These are phyloP conservation scores for Urtica urens DNA, from an alignment of 306 rosid species.

Conservation along the genomic window DNA sequence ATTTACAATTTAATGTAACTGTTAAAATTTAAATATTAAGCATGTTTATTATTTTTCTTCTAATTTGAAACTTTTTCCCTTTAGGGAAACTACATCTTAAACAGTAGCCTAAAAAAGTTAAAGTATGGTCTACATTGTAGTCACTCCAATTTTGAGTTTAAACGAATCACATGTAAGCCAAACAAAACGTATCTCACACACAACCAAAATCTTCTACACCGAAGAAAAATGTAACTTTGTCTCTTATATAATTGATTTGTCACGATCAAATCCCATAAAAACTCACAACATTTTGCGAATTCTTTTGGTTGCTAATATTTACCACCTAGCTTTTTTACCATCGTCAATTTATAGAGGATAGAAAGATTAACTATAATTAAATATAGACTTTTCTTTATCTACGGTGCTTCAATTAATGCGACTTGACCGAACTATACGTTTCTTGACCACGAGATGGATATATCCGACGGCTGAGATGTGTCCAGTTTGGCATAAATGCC, in stretches of 20 bases:
- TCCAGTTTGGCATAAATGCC: conserved; percentile 5
- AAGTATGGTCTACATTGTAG: no score
- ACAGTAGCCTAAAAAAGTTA: no score
- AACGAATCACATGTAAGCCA: not conserved
- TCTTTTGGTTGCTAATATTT: not conserved
- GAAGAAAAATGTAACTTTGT: not conserved
- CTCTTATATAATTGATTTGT: not conserved
- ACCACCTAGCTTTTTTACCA: not conserved
- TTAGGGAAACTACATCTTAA: no score
- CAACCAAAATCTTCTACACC: not conserved
- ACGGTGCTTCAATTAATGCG: no score
- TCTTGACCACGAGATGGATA: conserved; percentile 24
- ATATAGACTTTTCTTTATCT: no score
- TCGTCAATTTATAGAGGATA: not conserved
- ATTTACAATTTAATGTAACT: no score
- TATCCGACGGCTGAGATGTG: conserved; percentile 30
- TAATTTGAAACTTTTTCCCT: no score
- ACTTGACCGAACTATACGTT: conserved; percentile 35
- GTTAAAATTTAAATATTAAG: no score
- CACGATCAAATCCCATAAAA: not conserved
- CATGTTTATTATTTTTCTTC: no score
- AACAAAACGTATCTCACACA: not conserved
- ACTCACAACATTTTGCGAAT: not conserved
- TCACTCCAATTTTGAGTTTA: no score
- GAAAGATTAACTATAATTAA: not conserved